A percentile compares a stretch with the other conserved stretches of the same genome.
Conservation (phyloP, 805 yeast species). For the Candida broadrunensis region DNA sequence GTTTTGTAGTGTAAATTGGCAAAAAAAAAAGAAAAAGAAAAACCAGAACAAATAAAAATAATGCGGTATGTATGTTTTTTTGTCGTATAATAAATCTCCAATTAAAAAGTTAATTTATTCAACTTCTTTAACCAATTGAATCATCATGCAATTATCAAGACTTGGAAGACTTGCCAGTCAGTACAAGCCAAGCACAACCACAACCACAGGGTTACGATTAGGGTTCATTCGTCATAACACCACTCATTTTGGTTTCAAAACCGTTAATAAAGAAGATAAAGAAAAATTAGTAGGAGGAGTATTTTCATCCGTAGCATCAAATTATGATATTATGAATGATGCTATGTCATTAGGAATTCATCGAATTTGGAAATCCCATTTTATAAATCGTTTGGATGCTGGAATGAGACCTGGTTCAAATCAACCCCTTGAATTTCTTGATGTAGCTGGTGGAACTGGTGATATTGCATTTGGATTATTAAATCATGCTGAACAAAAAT, state of each 20-base stretch:
- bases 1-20: no score
- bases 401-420: constrained; percentile 84
- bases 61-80: no score
- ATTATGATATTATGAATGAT: constrained; percentile 95
- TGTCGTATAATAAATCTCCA: no score
- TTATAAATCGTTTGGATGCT: constrained; percentile 84
- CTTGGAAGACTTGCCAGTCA: no score
- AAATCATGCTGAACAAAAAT: constrained; percentile 81
- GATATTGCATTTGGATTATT: constrained; percentile 95
- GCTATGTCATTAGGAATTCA: constrained; percentile 96
- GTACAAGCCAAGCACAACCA: no score
- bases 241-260: constrained; percentile 93
- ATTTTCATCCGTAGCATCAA: constrained; percentile 91
- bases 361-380: constrained; percentile 90
- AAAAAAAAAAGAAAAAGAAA: no score
- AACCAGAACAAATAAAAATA: no score
- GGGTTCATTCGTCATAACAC: no score
- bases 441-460: constrained; percentile 99
- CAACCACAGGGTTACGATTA: no score
- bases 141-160: no score
- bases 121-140: no score
- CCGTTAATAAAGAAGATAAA: constrained; percentile 76
- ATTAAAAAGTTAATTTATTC: no score
- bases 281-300: constrained; percentile 83
- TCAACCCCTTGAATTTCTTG: constrained; percentile 81